A percentile compares a stretch with the other conserved stretches of the same genome.
phyloP scores from a whole-genome alignment of 2,329 filamentous ascomycete species.

The Thermothelomyces thermophilus region DNA sequence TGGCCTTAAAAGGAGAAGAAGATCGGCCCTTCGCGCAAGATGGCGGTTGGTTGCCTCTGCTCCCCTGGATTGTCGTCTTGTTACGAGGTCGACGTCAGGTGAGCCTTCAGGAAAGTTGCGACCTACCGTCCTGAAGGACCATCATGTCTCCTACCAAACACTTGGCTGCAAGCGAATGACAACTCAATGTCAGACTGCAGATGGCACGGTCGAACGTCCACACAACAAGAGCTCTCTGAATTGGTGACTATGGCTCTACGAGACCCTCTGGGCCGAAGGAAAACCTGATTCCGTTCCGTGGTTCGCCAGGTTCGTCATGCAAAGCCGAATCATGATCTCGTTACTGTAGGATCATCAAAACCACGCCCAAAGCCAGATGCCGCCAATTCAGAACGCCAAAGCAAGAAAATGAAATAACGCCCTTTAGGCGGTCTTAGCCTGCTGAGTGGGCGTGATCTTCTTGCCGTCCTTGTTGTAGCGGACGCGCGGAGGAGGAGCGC shows the following conservation, averaged over 20 bases:
- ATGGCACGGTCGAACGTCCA: no score
- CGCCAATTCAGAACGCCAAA: constrained; percentile 23
- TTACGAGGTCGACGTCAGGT: no score
- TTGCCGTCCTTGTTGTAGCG: constrained; percentile 99
- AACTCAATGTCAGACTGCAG: no score
- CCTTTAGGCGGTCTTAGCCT: constrained; percentile 49
- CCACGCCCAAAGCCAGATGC: constrained; percentile 18
- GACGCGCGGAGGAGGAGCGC: constrained; percentile 92
- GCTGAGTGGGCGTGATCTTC: constrained; percentile 90
- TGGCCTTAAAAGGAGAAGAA: no score
- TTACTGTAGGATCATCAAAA: constrained; percentile 20
- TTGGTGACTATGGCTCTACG: constrained; percentile 26
- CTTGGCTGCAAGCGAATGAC: no score
- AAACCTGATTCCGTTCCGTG: constrained; percentile 20
- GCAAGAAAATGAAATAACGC: constrained; percentile 12
- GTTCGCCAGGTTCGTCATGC: constrained; percentile 18
- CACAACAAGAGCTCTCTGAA: constrained; percentile 22
- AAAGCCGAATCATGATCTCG: constrained; percentile 24
- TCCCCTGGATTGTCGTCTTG: no score
- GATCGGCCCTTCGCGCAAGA: no score
- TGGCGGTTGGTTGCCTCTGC: no score
- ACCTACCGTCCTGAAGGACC: no score
- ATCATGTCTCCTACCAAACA: no score
- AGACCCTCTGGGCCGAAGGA: constrained; percentile 16
- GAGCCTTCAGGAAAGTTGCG: no score